A percentile compares a stretch with the other conserved stretches of the same genome.
Conservation (phyloP, 306 rosid species). For the Acacia confusa region DNA sequence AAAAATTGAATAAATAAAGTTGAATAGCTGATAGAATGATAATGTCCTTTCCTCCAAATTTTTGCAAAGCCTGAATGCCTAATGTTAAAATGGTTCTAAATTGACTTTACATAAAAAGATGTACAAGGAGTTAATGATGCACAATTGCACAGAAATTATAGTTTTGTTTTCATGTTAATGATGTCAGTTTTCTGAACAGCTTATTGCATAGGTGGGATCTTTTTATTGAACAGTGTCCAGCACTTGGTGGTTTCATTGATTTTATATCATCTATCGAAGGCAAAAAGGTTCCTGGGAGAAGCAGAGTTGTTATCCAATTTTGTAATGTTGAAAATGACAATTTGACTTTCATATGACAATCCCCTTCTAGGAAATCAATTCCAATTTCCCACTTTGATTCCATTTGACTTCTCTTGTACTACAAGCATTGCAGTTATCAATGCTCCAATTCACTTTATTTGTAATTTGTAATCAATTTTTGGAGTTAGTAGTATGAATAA, state of each 20-base stretch:
- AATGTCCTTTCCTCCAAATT: too few relatives aligned
- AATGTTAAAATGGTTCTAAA: too few relatives aligned
- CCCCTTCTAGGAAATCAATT: neutral
- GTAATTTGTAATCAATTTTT: too few relatives aligned
- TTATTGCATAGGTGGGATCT: neutral
- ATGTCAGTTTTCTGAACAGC: neutral
- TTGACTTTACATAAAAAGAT: too few relatives aligned
- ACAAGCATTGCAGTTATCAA: too few relatives aligned
- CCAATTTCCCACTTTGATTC: neutral
- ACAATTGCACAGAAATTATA: too few relatives aligned
- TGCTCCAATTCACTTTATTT: neutral
- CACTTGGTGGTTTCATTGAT: neutral
- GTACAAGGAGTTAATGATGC: too few relatives aligned
- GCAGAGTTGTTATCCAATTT: neutral
- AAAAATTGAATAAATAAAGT: too few relatives aligned
- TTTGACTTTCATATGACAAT: neutral
- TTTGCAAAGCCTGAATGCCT: too few relatives aligned
- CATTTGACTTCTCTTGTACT: neutral
- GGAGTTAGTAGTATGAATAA: neutral
- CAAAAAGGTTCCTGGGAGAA: neutral
- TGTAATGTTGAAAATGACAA: constrained; percentile 23
- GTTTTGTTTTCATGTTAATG: neutral
- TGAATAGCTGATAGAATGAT: too few relatives aligned
- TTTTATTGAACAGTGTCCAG: neutral
- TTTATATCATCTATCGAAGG: neutral